Conservation (phyloP, 352 stramenopile species). For the Plasmopara viticola region DNA sequence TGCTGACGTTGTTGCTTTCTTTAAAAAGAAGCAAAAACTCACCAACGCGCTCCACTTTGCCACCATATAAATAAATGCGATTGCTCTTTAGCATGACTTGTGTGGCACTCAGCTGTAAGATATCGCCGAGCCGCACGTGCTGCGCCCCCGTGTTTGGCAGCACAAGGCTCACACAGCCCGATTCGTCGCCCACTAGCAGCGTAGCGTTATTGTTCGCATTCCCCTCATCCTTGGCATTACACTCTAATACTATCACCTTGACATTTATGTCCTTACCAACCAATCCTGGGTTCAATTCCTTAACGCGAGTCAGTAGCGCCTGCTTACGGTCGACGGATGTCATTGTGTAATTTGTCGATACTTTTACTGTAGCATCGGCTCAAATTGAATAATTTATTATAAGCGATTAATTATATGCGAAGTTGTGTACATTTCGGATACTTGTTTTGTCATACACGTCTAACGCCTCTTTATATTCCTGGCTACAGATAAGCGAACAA, state of each 20-base stretch:
- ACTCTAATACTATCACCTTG: conserved; percentile 80
- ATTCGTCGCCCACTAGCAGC: conserved; percentile 77
- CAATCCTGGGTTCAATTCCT: conserved; percentile 62
- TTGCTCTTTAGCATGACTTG: conserved; percentile 77
- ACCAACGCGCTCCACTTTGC: conserved; percentile 76
- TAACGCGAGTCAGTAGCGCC: conserved; percentile 35
- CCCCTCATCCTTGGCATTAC: conserved; percentile 72
- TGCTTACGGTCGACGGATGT: too few species aligned
- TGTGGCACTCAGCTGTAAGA: conserved; percentile 57
- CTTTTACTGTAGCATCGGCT: too few species aligned
- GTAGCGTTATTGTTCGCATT: conserved; percentile 74
- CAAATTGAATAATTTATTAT: too few species aligned
- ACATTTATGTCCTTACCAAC: conserved; percentile 58
- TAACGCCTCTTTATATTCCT: too few species aligned
- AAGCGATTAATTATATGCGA: too few species aligned
- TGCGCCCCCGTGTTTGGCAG: conserved; percentile 60
- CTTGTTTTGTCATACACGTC: too few species aligned
- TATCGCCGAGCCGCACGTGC: conserved; percentile 68
- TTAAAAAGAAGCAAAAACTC: conserved; percentile 86
- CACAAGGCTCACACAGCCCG: conserved; percentile 73
- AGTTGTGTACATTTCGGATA: too few species aligned
- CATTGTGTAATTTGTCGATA: too few species aligned
- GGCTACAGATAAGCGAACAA: too few species aligned
- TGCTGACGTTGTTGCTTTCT: conserved; percentile 77
- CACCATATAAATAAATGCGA: conserved; percentile 73